Percentiles rank a stretch among this genome's conserved stretches.
Evolutionary conservation across 2,329 filamentous ascomycete genomes (phyloP).

Genomic region (Setomelanomma holmii): DNA sequence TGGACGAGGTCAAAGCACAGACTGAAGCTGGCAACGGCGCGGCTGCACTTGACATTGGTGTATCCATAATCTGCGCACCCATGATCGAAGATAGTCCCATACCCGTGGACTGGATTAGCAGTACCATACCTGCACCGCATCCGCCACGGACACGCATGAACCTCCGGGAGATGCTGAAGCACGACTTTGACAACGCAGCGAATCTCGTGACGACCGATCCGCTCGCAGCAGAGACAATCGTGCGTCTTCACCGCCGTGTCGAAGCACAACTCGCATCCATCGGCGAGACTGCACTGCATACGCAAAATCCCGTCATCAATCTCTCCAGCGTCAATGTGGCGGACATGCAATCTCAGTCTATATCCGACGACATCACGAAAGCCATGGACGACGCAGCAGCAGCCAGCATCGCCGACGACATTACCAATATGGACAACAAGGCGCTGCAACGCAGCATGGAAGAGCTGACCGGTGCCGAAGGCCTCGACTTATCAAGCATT

Average conservation of each 20-base stretch:
- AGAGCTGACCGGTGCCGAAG: constrained; percentile 34
- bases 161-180: constrained; percentile 66
- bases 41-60: constrained; percentile 72
- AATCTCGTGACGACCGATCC: constrained; percentile 64
- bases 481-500: constrained; percentile 39
- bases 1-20: constrained; percentile 72
- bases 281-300: constrained; percentile 31
- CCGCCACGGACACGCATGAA: constrained; percentile 55
- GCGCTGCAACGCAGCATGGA: constrained; percentile 42
- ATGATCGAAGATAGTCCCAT: constrained; percentile 49
- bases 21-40: constrained; percentile 66
- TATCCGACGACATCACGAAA: constrained; percentile 42
- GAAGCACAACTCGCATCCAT: constrained; percentile 65
- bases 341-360: constrained; percentile 34
- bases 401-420: constrained; percentile 38
- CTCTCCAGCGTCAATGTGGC: constrained; percentile 37
- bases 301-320: constrained; percentile 32
- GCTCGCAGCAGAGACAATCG: constrained; percentile 65
- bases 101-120: constrained; percentile 42
- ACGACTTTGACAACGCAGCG: constrained; percentile 65
- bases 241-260: constrained; percentile 69
- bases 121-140: constrained; percentile 30
- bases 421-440: constrained; percentile 41
- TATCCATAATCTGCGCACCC: constrained; percentile 73
- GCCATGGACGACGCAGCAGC: constrained; percentile 47